Evolutionary conservation across 2,329 filamentous ascomycete genomes (phyloP), one percentile per base, ranked within the genome.

Genomic region (Erysiphe pulchra): DNA sequence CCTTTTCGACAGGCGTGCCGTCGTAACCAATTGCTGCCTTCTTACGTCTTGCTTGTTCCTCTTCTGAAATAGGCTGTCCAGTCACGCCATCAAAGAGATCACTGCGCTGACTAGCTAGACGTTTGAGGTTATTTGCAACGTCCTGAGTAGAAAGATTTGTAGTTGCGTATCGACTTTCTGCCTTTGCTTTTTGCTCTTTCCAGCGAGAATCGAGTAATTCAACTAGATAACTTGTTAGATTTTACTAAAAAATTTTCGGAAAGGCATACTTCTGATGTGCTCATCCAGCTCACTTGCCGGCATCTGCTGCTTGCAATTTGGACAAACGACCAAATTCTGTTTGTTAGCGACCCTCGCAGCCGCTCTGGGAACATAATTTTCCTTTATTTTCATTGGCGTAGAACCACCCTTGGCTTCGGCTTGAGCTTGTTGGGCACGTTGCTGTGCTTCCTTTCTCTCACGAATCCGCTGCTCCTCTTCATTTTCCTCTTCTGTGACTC

Each of bases 171-270:
- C 87, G 78, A 12, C 80, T 75, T 41, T 93, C 84, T 14, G 82
- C 76, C 60, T 92, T 92, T 47, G 82, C 80, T 53, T 85, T 84
- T 60, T 95, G 86, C 59, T 94, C 86, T 60, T 92, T 92, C 86
- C 87, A 95, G 48, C 80, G 74, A 0, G 87, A 87, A 59, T 95
- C 87, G 48, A 94, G 71, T 42, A 94, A 70, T 62, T 95, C 87
- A 58, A 95, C 68, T 71, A 50, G 9, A 37, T 36, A 38, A 32
- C 48, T 49, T 52, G 51, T 30, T 30, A 30, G 28, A 30, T 10
- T 30, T 30, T 30, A 9, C 28, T 9, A 30, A 30, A 2, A 30
- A 30, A 9, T 30, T 30, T 30, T 30, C 28, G 37, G 3, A 33
- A 30, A 30, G 43, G 54, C 69, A 62, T 65, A 79, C 76, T 93